phyloP scores from a whole-genome alignment of 2,329 filamentous ascomycete genomes.

The Leptosphaerulina australis region DNA sequence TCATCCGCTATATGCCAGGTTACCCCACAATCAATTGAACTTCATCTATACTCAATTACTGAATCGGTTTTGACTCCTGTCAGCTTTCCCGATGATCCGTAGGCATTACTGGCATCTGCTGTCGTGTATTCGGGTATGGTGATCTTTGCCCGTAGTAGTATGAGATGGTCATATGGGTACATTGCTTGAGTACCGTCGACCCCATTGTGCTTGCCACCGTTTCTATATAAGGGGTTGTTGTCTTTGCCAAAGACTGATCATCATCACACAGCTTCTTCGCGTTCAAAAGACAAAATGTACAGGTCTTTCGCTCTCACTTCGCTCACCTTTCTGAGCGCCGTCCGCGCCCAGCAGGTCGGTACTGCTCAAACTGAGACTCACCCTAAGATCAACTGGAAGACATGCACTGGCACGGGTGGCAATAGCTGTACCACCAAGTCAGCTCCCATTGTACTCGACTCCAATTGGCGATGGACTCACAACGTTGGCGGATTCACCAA shows the following conservation, averaged over 20 bases:
- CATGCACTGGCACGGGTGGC: slow-evolving; percentile 49
- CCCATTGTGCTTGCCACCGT: neutral
- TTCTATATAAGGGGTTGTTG: slow-evolving; percentile 36
- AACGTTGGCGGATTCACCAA: slow-evolving; percentile 53
- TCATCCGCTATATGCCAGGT: slow-evolving; percentile 43
- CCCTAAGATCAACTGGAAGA: slow-evolving; percentile 49
- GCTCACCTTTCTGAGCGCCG: slow-evolving; percentile 49
- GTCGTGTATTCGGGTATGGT: slow-evolving; percentile 19
- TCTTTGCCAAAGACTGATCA: slow-evolving; percentile 15
- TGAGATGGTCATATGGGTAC: slow-evolving; percentile 27
- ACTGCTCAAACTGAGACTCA: slow-evolving; percentile 50
- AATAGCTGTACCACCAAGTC: slow-evolving; percentile 48
- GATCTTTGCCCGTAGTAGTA: slow-evolving; percentile 28
- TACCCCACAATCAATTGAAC: slow-evolving; percentile 38
- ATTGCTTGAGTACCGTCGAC: slow-evolving; percentile 17
- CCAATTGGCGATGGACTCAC: slow-evolving; percentile 60
- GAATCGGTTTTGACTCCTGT: slow-evolving; percentile 24
- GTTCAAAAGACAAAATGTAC: slow-evolving; percentile 47
- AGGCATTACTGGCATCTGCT: slow-evolving; percentile 29
- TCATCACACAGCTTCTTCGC: slow-evolving; percentile 37
- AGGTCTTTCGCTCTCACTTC: slow-evolving; percentile 49
- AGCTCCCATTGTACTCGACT: slow-evolving; percentile 51
- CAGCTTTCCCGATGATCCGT: slow-evolving; percentile 43
- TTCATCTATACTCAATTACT: slow-evolving; percentile 48
- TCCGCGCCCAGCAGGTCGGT: slow-evolving; percentile 52